A percentile compares a stretch with the other conserved stretches of the same genome.
Conservation (phyloP, 2,329 filamentous ascomycete genomes). For the Aspergillus flavus region DNA sequence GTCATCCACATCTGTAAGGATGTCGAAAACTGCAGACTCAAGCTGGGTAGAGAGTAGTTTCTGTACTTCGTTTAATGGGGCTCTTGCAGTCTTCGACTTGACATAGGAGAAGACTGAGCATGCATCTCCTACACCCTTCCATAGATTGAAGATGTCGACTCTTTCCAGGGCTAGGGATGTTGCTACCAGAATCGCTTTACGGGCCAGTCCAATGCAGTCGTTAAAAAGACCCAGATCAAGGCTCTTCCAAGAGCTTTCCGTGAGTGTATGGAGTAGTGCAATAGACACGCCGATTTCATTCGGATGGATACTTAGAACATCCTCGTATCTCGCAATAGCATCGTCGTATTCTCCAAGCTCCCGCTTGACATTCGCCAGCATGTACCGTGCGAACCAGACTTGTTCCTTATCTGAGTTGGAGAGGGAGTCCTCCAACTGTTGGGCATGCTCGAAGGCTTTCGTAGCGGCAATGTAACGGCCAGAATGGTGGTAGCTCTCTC, state of each 20-base stretch:
- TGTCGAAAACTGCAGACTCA: conserved; percentile 56
- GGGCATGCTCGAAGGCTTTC: conserved; percentile 84
- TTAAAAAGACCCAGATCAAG: conserved; percentile 85
- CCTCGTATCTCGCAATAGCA: conserved; percentile 74
- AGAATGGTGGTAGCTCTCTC: conserved; percentile 96
- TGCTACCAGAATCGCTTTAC: conserved; percentile 70
- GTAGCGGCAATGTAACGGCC: conserved; percentile 92
- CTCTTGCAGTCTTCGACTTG: conserved; percentile 65
- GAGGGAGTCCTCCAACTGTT: conserved; percentile 68
- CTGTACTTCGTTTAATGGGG: conserved; percentile 62
- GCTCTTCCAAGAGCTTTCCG: conserved; percentile 77
- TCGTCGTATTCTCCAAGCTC: conserved; percentile 89
- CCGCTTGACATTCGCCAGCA: conserved; percentile 91
- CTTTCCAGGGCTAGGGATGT: conserved; percentile 62
- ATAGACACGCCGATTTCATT: conserved; percentile 85
- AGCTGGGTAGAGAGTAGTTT: conserved; percentile 60
- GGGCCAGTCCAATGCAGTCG: conserved; percentile 72
- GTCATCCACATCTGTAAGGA: conserved; percentile 71
- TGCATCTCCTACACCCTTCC: conserved; percentile 89
- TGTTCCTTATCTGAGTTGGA: conserved; percentile 63
- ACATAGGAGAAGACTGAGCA: conserved; percentile 81
- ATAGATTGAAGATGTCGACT: conserved; percentile 82
- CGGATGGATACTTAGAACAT: conserved; percentile 68
- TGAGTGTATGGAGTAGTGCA: conserved; percentile 82
- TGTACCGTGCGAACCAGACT: conserved; percentile 94